Conservation (phyloP, 176 grass and related monocot species). For the Eragrostis curvula region DNA sequence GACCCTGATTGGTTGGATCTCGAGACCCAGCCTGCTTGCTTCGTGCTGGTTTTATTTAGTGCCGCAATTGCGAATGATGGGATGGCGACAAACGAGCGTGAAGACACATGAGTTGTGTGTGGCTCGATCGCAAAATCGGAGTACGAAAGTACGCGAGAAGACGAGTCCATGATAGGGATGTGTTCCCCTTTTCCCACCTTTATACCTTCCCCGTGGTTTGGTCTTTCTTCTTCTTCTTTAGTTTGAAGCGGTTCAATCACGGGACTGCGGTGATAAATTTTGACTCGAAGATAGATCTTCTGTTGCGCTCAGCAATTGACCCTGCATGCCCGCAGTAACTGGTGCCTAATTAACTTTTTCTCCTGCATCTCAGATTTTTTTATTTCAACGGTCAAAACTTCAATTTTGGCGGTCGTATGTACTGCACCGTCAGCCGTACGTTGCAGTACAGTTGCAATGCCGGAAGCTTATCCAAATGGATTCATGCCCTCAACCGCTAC, state of each 20-base stretch:
- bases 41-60: conserved; percentile 7
- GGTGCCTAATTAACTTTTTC: no score
- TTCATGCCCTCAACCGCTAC: no score
- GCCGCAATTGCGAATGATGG: not conserved
- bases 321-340: no score
- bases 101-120: not conserved
- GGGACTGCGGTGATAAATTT: not conserved
- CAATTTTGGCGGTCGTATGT: no score
- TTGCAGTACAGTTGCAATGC: not conserved
- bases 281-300: not conserved
- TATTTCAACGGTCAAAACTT: not conserved
- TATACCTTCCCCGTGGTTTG: not conserved
- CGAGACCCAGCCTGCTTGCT: not conserved
- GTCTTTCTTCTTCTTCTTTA: not conserved
- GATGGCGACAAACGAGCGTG: conserved; percentile 35
- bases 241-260: not conserved
- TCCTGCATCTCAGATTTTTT: not conserved
- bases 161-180: not conserved
- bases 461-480: not conserved
- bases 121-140: not conserved
- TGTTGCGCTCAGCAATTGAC: no score
- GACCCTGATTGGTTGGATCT: conserved; percentile 41
- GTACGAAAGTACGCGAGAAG: not conserved
- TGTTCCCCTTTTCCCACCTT: not conserved
- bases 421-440: not conserved